phyloP scores from a whole-genome alignment of 2,329 filamentous ascomycete genomes.

The Penicillium thymicola region DNA sequence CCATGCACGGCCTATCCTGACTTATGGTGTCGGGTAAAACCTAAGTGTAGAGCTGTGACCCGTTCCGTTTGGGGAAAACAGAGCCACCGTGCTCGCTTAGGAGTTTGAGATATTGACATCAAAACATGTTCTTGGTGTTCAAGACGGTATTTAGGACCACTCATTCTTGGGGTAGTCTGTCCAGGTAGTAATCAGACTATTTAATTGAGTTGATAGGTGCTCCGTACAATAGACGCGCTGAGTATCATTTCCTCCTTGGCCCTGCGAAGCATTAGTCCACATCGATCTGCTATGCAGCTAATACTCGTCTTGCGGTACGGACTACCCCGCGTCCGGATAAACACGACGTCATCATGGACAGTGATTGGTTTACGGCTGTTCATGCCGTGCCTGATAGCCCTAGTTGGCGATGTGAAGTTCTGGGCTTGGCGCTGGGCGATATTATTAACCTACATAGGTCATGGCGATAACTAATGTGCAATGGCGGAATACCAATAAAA shows the following conservation, averaged over 20 bases:
- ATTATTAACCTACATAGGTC: neutral
- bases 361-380: constrained; percentile 47
- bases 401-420: constrained; percentile 46
- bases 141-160: too few relatives aligned
- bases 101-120: neutral
- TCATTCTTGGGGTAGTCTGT: too few relatives aligned
- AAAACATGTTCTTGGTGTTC: neutral
- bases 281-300: constrained; percentile 14
- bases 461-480: neutral
- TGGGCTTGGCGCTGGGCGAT: constrained; percentile 36
- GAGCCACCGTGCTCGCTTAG: constrained; percentile 12
- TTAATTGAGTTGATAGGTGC: neutral
- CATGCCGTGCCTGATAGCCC: constrained; percentile 44
- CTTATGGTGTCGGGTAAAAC: neutral
- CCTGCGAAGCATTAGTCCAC: constrained; percentile 9
- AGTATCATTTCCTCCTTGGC: neutral
- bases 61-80: constrained; percentile 11
- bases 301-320: constrained; percentile 4
- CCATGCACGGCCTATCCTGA: constrained; percentile 1
- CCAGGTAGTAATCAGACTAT: too few relatives aligned
- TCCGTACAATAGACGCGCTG: neutral
- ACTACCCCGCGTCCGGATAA: too few relatives aligned
- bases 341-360: constrained; percentile 44
- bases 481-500: neutral
- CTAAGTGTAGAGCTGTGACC: neutral